These are phyloP conservation scores for Kregervanrija pseudodelftensis DNA, from an alignment of 805 yeast species.

Conservation along the genomic window DNA sequence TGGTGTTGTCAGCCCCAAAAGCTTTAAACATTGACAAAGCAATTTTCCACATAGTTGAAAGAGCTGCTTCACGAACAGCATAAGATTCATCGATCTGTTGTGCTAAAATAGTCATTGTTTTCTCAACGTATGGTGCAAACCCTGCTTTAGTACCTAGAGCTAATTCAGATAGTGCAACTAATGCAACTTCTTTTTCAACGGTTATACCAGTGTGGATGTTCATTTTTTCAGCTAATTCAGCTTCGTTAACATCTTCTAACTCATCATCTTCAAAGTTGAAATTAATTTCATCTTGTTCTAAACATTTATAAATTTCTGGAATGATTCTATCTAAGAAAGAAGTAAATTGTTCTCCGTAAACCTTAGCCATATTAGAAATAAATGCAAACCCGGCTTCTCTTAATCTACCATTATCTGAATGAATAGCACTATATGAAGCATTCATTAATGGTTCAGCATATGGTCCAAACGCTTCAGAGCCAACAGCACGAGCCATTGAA, in stretches of 20 bases:
- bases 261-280: slow-evolving; percentile 47
- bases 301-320: slow-evolving; percentile 76
- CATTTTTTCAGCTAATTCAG: slow-evolving; percentile 61
- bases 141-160: slow-evolving; percentile 80
- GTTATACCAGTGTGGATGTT: slow-evolving; percentile 93
- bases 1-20: slow-evolving; percentile 45
- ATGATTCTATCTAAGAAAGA: slow-evolving; percentile 76
- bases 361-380: slow-evolving; percentile 89
- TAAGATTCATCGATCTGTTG: slow-evolving; percentile 80
- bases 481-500: slow-evolving; percentile 94
- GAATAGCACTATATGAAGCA: slow-evolving; percentile 75
- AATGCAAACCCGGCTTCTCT: slow-evolving; percentile 95
- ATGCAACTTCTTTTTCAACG: slow-evolving; percentile 92
- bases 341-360: slow-evolving; percentile 84
- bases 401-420: slow-evolving; percentile 72
- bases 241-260: slow-evolving; percentile 46
- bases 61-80: slow-evolving; percentile 85
- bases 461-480: slow-evolving; percentile 78
- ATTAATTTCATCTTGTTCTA: slow-evolving; percentile 81
- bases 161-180: slow-evolving; percentile 81
- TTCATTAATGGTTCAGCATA: slow-evolving; percentile 84
- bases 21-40: slow-evolving; percentile 59
- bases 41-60: slow-evolving; percentile 77
- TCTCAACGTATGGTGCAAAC: slow-evolving; percentile 71
- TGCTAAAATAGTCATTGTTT: slow-evolving; percentile 52